phyloP scores from a whole-genome alignment of 306 rosid species.

The Gynostemma pentaphyllum region DNA sequence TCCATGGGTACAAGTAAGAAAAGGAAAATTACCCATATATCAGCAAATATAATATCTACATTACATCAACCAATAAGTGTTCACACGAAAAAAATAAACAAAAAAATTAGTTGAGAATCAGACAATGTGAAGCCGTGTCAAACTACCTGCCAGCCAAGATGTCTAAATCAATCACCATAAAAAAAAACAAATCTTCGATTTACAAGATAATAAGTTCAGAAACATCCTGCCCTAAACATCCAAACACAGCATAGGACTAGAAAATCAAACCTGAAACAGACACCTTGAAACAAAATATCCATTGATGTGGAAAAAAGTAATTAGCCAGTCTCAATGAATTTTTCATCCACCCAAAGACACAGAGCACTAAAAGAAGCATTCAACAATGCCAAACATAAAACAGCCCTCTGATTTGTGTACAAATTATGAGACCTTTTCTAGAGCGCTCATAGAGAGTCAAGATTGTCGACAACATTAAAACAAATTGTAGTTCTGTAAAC shows the following conservation, averaged over 20 bases:
- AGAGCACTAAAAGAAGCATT: not conserved
- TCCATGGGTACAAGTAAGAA: not conserved
- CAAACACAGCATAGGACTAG: not conserved
- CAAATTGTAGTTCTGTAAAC: not conserved
- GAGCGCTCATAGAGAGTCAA: not conserved
- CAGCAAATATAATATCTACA: not conserved
- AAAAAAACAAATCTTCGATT: not conserved
- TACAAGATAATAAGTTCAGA: not conserved
- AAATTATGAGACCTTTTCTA: not conserved
- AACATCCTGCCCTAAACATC: not conserved
- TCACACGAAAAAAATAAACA: not conserved
- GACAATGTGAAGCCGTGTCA: not conserved
- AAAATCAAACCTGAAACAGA: slow-evolving; percentile 1
- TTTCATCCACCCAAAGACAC: not conserved
- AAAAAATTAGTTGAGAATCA: not conserved
- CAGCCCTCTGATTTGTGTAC: not conserved
- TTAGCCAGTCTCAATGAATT: not conserved
- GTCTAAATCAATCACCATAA: not conserved
- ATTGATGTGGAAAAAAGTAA: not conserved
- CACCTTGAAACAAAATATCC: not conserved
- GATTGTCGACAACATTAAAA: not conserved
- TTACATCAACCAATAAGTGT: not conserved
- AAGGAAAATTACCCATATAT: not conserved
- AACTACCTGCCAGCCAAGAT: not conserved
- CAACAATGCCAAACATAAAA: not conserved